Evolutionary conservation across 108 stramenopile species (phyloP).

Genomic region (Nitzschia palea): DNA sequence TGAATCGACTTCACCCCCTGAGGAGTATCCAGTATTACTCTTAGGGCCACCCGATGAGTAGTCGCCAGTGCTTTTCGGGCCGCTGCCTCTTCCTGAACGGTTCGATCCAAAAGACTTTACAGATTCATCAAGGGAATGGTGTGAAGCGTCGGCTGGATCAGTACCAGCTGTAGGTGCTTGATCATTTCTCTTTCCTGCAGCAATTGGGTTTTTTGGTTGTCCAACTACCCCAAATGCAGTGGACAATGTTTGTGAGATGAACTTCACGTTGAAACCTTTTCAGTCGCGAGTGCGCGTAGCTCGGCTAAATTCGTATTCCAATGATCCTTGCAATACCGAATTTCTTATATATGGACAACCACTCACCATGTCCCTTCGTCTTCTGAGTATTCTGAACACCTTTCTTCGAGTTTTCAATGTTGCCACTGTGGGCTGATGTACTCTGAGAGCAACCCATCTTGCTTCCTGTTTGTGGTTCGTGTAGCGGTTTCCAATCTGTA

Average conservation of each 20-base stretch:
- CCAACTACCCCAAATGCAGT: neutral
- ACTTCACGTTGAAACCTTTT: too few species aligned
- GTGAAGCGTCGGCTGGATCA: conserved; percentile 12
- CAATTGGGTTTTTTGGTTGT: neutral
- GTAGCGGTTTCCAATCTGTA: too few species aligned
- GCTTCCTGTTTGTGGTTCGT: neutral
- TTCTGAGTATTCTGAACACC: neutral
- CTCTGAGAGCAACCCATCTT: conserved; percentile 31
- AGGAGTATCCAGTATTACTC: conserved; percentile 4
- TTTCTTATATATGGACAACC: neutral
- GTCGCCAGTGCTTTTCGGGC: neutral
- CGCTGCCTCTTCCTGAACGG: neutral
- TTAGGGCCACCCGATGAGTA: neutral
- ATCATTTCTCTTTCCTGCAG: neutral
- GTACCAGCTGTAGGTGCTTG: conserved; percentile 5
- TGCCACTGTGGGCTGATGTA: neutral
- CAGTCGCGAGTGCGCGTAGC: too few species aligned
- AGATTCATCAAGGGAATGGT: conserved; percentile 15
- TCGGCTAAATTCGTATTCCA: neutral
- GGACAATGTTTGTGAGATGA: too few species aligned
- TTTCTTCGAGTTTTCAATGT: neutral
- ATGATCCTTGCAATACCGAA: neutral
- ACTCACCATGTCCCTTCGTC: neutral
- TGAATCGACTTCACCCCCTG: neutral
- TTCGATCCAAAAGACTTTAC: conserved; percentile 17